Conservation (phyloP, 2,329 filamentous ascomycete genomes). For the Penicillium sclerotigenum region DNA sequence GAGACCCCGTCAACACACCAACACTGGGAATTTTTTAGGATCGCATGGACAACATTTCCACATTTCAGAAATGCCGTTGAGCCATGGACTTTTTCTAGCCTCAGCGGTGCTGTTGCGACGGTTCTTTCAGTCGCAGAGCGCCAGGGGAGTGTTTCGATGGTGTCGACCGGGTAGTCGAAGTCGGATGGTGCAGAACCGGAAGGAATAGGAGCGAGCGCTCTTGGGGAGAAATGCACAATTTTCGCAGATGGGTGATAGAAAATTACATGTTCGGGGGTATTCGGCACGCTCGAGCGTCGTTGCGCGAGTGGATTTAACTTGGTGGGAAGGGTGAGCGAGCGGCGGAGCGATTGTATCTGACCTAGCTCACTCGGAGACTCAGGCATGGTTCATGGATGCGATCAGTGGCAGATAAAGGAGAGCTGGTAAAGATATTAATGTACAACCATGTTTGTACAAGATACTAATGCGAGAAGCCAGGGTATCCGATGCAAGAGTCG, state of each 20-base stretch:
- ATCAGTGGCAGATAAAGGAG: constrained; percentile 4
- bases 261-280: constrained; percentile 48
- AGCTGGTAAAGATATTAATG: constrained; percentile 1
- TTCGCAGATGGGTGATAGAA: constrained; percentile 71
- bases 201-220: constrained; percentile 42
- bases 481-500: constrained; percentile 6
- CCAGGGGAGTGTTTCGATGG: constrained; percentile 67
- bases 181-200: constrained; percentile 40
- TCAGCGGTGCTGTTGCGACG: constrained; percentile 74
- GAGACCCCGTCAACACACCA: constrained; percentile 87
- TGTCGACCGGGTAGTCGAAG: constrained; percentile 49
- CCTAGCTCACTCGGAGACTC: constrained; percentile 29
- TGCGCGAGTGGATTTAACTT: constrained; percentile 31
- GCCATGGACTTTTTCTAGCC: constrained; percentile 81
- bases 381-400: constrained; percentile 31
- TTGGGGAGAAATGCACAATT: constrained; percentile 63
- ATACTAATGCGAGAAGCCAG: constrained; percentile 6
- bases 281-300: constrained; percentile 27
- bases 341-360: constrained; percentile 31
- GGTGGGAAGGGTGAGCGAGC: constrained; percentile 38
- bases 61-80: constrained; percentile 87
- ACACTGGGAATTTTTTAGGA: constrained; percentile 84
- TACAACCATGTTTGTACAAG: constrained; percentile 8
- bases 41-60: constrained; percentile 76
- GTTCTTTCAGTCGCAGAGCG: constrained; percentile 74